These are phyloP conservation scores for Cicer arietinum DNA, from an alignment of 306 rosid genomes.

Conservation along the genomic window DNA sequence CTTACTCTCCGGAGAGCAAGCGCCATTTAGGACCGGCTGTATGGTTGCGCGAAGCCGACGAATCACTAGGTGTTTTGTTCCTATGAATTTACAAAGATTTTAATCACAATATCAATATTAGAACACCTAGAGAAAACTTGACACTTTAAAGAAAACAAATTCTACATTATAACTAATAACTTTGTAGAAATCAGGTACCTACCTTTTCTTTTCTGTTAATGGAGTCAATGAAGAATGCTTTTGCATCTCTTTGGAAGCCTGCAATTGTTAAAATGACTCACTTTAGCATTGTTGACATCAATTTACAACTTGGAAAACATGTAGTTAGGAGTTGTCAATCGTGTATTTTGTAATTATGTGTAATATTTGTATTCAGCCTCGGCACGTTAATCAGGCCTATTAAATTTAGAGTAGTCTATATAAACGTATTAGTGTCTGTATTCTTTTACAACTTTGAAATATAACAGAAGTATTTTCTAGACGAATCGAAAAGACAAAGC, in stretches of 20 bases:
- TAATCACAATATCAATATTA: conserved; percentile 23
- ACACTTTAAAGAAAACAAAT: not conserved
- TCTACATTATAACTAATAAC: conserved; percentile 1
- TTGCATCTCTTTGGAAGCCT: conserved; percentile 59
- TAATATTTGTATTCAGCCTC: too few relatives aligned
- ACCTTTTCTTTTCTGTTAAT: conserved; percentile 81
- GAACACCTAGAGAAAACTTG: not conserved
- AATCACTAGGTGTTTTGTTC: conserved; percentile 60
- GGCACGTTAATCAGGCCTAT: not conserved
- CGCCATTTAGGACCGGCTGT: conserved; percentile 67
- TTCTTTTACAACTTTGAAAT: too few relatives aligned
- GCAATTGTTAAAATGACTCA: conserved; percentile 38
- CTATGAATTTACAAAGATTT: conserved; percentile 42
- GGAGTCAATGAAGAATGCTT: conserved; percentile 73
- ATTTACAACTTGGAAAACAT: conserved; percentile 6
- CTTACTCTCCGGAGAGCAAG: conserved; percentile 69
- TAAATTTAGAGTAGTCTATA: too few relatives aligned
- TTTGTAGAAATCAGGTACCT: conserved; percentile 3
- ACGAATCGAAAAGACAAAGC: not conserved
- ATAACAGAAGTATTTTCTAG: too few relatives aligned
- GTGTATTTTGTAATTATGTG: too few relatives aligned
- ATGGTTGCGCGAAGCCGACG: conserved; percentile 49
- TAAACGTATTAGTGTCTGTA: too few relatives aligned
- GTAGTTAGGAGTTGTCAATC: too few relatives aligned
- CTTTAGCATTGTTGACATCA: conserved; percentile 22